A percentile compares a stretch with the other conserved stretches of the same genome.
These are phyloP conservation scores for Arthrobotrys sphaeroides DNA, from an alignment of 2,329 filamentous ascomycete species.

Conservation along the genomic window DNA sequence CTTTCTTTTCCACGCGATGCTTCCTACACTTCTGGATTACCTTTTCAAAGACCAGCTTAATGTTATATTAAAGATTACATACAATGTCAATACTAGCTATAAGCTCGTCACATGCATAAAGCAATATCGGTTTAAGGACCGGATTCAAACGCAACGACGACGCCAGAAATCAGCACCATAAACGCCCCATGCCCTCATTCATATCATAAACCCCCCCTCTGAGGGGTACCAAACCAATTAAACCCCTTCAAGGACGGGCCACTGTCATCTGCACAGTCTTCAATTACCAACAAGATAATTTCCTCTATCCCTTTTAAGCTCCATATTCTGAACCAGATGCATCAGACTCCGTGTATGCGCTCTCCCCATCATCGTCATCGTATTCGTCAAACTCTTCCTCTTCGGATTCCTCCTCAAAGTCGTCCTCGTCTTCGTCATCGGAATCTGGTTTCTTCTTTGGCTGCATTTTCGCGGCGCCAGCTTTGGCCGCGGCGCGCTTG, in stretches of 20 bases:
- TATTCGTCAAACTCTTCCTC: conserved; percentile 45
- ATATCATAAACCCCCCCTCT: background rate
- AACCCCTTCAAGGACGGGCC: background rate
- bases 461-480: conserved; percentile 23
- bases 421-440: conserved; percentile 22
- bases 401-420: conserved; percentile 8
- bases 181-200: conserved; percentile 8
- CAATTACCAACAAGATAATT: background rate
- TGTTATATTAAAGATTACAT: conserved; percentile 45
- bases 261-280: background rate
- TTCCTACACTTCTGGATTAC: background rate
- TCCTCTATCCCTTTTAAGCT: background rate
- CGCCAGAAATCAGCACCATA: conserved; percentile 18
- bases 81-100: conserved; percentile 19
- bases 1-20: background rate
- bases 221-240: background rate
- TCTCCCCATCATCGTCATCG: conserved; percentile 43
- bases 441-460: conserved; percentile 23
- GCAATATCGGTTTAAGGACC: background rate
- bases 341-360: conserved; percentile 48
- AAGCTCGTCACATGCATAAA: background rate
- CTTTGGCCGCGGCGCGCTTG: conserved; percentile 33
- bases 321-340: conserved; percentile 47
- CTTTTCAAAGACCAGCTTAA: conserved; percentile 43
- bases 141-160: background rate